Evolutionary conservation across 2,329 filamentous ascomycete species (phyloP).

Genomic region (Epichloe bromicola): DNA sequence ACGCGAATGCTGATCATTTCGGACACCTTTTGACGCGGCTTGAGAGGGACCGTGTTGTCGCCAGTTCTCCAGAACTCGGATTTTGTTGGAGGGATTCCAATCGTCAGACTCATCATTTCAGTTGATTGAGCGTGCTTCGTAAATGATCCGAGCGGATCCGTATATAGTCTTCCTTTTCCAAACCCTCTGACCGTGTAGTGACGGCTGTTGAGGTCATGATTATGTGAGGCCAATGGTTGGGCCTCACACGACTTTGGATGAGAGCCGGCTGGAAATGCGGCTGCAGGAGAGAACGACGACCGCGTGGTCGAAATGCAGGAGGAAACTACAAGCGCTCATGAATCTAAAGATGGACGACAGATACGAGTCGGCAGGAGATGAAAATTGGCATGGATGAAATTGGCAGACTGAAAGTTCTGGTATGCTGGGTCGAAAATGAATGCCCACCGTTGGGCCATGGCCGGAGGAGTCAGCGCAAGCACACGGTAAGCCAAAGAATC

Average conservation of each 20-base stretch:
- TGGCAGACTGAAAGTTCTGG: neutral
- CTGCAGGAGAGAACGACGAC: neutral
- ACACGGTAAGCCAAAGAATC: neutral
- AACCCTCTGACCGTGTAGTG: conserved; percentile 1
- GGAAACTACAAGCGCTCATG: neutral
- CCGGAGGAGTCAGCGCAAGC: neutral
- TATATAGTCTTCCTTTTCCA: conserved; percentile 19
- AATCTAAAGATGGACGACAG: neutral
- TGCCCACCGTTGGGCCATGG: neutral
- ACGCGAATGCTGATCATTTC: neutral
- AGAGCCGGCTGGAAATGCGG: neutral
- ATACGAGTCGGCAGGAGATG: neutral
- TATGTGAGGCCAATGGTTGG: neutral
- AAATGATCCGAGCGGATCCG: conserved; percentile 24
- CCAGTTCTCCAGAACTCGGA: neutral
- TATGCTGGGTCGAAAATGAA: neutral
- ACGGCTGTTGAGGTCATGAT: neutral
- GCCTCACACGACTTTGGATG: neutral
- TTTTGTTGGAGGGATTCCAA: neutral
- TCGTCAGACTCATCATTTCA: neutral
- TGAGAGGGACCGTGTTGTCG: neutral
- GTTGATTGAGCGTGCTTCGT: conserved; percentile 12
- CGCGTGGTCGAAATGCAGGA: neutral
- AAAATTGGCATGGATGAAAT: neutral
- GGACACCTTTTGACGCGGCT: neutral